Evolutionary conservation across 352 stramenopile genomes (phyloP).

Genomic region (Pythium phragmiticola): DNA sequence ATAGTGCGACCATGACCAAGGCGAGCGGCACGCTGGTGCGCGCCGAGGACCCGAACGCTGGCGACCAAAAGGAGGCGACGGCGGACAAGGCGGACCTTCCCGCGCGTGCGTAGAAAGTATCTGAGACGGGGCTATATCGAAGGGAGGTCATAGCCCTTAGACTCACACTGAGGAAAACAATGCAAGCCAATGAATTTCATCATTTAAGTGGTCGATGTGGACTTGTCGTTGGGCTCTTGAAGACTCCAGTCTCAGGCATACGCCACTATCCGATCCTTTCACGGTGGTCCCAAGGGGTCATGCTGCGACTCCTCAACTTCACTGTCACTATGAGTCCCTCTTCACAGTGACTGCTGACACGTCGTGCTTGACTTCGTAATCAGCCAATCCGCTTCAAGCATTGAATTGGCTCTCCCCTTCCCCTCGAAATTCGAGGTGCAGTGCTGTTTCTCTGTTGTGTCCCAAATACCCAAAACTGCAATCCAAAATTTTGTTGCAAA

Average conservation of each 20-base stretch:
- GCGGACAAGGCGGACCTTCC: background rate
- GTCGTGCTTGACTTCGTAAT: background rate
- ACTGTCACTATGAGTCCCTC: constrained; percentile 5
- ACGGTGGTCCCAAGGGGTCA: too few relatives aligned
- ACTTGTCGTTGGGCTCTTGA: too few relatives aligned
- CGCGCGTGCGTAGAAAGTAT: background rate
- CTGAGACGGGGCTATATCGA: background rate
- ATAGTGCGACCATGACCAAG: constrained; percentile 19
- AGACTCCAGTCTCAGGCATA: too few relatives aligned
- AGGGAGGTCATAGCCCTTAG: background rate
- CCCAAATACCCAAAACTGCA: background rate
- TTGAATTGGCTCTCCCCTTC: constrained; percentile 4
- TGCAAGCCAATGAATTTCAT: background rate
- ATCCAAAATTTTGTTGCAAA: background rate
- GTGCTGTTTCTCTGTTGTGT: constrained; percentile 11
- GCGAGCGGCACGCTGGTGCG: constrained; percentile 6
- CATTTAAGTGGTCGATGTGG: background rate
- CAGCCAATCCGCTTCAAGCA: background rate
- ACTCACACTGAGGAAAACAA: too few relatives aligned
- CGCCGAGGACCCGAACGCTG: background rate
- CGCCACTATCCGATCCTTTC: background rate
- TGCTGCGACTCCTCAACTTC: background rate
- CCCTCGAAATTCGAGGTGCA: too few relatives aligned
- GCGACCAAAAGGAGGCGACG: background rate
- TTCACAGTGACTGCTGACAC: background rate